Evolutionary conservation across 768 basidiomycete genomes (phyloP).

Genomic region (Rhizopogon vulgaris): DNA sequence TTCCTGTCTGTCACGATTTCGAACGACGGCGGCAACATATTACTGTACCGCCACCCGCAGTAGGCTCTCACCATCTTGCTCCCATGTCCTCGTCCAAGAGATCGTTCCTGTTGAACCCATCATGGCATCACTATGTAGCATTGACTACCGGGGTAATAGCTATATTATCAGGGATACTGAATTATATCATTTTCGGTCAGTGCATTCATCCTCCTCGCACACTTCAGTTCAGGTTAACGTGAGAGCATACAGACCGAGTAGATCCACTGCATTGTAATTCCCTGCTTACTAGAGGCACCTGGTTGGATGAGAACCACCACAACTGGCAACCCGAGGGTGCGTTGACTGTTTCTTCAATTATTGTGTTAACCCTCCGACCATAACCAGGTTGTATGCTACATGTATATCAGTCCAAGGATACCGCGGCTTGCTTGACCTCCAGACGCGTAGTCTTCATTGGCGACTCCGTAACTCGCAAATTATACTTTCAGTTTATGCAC

Average conservation of each 20-base stretch:
- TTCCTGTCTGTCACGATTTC: not conserved
- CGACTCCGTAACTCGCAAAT: slow-evolving; percentile 74
- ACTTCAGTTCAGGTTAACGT: not conserved
- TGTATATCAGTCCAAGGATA: slow-evolving; percentile 51
- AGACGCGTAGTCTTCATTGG: slow-evolving; percentile 72
- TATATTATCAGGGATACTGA: slow-evolving; percentile 37
- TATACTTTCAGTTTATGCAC: slow-evolving; percentile 73
- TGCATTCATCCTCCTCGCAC: slow-evolving; percentile 4
- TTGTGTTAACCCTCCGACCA: not conserved
- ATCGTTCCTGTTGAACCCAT: slow-evolving; percentile 33
- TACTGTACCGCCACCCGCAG: not conserved
- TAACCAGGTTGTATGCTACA: slow-evolving; percentile 76
- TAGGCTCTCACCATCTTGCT: not conserved
- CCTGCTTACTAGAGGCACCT: slow-evolving; percentile 65
- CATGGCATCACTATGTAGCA: slow-evolving; percentile 47
- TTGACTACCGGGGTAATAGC: slow-evolving; percentile 33
- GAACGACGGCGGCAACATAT: not conserved
- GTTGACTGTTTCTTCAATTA: slow-evolving; percentile 4
- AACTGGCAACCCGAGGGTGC: slow-evolving; percentile 89
- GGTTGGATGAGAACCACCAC: slow-evolving; percentile 60
- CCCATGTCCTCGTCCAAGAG: slow-evolving; percentile 20
- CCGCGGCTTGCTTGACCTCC: slow-evolving; percentile 47
- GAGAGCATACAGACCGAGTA: slow-evolving; percentile 44
- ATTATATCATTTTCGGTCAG: slow-evolving; percentile 41
- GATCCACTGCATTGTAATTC: slow-evolving; percentile 73